Conservation (phyloP, 164 flowering plant genomes). For the Umbellularia californica region DNA sequence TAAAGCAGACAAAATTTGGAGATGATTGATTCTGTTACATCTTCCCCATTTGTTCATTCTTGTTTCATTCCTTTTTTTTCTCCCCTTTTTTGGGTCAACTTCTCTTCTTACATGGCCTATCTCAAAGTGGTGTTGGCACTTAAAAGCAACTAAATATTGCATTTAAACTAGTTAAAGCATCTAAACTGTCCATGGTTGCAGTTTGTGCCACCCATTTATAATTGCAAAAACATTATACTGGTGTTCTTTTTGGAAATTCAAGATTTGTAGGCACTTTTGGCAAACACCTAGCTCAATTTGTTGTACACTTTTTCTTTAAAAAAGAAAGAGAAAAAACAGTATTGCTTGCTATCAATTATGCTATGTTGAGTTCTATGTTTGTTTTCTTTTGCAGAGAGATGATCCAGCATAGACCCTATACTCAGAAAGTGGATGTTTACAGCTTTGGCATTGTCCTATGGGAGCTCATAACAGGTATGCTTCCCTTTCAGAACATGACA, state of each 20-base stretch:
- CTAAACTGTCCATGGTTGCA: neutral
- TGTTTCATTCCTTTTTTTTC: too few species aligned
- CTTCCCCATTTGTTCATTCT: neutral
- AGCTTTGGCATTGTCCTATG: slow-evolving; percentile 94
- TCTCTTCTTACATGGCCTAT: too few species aligned
- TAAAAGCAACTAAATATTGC: too few species aligned
- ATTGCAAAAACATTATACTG: neutral
- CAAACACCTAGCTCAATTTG: neutral
- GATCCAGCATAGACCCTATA: slow-evolving; percentile 93
- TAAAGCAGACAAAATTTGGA: neutral
- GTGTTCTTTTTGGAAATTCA: neutral
- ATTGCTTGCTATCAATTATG: neutral
- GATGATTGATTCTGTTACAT: neutral
- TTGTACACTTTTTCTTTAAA: too few species aligned
- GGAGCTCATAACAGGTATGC: slow-evolving; percentile 85
- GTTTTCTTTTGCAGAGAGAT: slow-evolving; percentile 59
- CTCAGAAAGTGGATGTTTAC: slow-evolving; percentile 88
- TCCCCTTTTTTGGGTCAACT: too few species aligned
- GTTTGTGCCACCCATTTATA: neutral
- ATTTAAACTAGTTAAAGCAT: too few species aligned
- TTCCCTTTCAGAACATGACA: slow-evolving; percentile 89
- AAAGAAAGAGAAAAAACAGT: neutral
- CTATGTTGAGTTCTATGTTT: neutral
- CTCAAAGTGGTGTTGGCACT: too few species aligned
- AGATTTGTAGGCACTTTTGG: neutral